Conservation (phyloP, 768 basidiomycete species). For the Boletus subparvulus region DNA sequence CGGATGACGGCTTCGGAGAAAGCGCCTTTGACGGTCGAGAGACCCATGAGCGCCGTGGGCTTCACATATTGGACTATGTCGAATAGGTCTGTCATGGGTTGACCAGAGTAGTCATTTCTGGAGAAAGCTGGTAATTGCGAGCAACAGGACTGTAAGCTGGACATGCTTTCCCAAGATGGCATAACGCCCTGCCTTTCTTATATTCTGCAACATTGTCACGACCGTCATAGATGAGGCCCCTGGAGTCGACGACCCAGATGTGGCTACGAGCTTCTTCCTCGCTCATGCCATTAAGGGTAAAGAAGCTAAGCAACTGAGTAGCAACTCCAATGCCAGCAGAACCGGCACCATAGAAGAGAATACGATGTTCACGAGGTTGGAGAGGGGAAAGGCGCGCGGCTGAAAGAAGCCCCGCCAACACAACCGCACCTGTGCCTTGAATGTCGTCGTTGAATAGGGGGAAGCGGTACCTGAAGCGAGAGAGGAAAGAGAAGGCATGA, state of each 20-base stretch:
- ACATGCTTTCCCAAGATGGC: background rate
- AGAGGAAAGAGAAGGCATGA: slow-evolving; percentile 84
- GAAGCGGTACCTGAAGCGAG: slow-evolving; percentile 71
- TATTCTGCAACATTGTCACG: slow-evolving; percentile 76
- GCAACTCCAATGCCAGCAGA: slow-evolving; percentile 92
- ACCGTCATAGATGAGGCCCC: slow-evolving; percentile 77
- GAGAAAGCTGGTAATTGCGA: slow-evolving; percentile 64
- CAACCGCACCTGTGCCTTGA: slow-evolving; percentile 88
- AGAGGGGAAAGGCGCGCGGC: slow-evolving; percentile 74
- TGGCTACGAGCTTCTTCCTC: slow-evolving; percentile 71
- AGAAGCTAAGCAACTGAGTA: slow-evolving; percentile 85
- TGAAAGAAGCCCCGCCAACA: slow-evolving; percentile 86
- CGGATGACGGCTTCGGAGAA: slow-evolving; percentile 72
- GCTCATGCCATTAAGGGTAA: slow-evolving; percentile 74
- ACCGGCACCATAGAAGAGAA: slow-evolving; percentile 92
- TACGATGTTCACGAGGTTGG: slow-evolving; percentile 70
- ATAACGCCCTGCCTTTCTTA: slow-evolving; percentile 64
- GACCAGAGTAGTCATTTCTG: slow-evolving; percentile 74
- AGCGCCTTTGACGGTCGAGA: slow-evolving; percentile 85
- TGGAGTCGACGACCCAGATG: slow-evolving; percentile 85
- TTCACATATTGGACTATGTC: slow-evolving; percentile 79
- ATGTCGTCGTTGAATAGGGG: slow-evolving; percentile 90
- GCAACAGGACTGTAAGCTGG: background rate
- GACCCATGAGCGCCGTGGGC: slow-evolving; percentile 86
- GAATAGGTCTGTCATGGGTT: slow-evolving; percentile 69